A percentile compares a stretch with the other conserved stretches of the same genome.
Evolutionary conservation across 495 filamentous ascomycete species (phyloP).

Genomic region (Glarea lozoyensis): DNA sequence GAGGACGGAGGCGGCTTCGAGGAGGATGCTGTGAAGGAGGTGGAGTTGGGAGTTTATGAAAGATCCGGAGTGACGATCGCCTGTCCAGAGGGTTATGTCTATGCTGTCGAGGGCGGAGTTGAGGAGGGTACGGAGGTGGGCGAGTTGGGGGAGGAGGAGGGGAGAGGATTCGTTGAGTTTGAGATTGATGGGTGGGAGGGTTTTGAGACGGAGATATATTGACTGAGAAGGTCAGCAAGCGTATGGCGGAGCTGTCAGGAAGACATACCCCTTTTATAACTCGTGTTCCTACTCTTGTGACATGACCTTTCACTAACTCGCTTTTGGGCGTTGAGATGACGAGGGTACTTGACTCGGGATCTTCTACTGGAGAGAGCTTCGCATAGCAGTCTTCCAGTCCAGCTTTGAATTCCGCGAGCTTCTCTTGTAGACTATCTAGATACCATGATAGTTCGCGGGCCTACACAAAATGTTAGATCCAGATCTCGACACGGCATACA

Average conservation of each 20-base stretch:
- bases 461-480: conserved; percentile 29
- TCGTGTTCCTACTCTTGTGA: conserved; percentile 70
- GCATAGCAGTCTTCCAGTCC: conserved; percentile 84
- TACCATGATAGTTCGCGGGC: conserved; percentile 83
- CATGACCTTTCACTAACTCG: conserved; percentile 83
- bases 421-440: conserved; percentile 65
- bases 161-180: conserved; percentile 42
- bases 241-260: conserved; percentile 3
- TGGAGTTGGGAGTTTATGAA: conserved; percentile 77
- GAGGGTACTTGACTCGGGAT: conserved; percentile 77
- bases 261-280: conserved; percentile 68
- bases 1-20: conserved; percentile 54
- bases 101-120: conserved; percentile 71
- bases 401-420: conserved; percentile 64
- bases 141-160: conserved; percentile 58
- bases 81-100: conserved; percentile 62
- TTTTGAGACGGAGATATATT: conserved; percentile 39
- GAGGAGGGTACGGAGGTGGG: conserved; percentile 62
- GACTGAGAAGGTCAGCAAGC: conserved; percentile 22
- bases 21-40: conserved; percentile 64
- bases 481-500: neutral
- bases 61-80: conserved; percentile 35
- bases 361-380: conserved; percentile 72
- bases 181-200: conserved; percentile 39
- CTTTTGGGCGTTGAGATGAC: conserved; percentile 80